Conservation (phyloP, 495 filamentous ascomycete species). For the Xylaria cubensis region DNA sequence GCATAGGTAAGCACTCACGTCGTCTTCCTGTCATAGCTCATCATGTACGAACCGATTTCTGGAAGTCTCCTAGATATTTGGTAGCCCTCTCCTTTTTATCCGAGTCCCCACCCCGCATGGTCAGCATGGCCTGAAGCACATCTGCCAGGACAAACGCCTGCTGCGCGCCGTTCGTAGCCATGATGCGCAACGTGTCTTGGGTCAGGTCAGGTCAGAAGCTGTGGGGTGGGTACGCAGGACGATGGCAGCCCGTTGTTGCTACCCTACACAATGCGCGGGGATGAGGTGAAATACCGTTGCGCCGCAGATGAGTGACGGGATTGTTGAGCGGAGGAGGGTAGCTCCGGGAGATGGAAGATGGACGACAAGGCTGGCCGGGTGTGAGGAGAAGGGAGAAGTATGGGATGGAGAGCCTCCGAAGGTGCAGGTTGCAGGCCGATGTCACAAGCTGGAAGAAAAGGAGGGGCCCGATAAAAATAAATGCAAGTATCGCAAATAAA, state of each 20-base stretch:
- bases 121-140: constrained; percentile 85
- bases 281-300: constrained; percentile 12
- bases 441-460: constrained; percentile 15
- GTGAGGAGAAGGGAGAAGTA: not conserved
- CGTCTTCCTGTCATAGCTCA: not conserved
- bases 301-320: not conserved
- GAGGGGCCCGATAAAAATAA: constrained; percentile 24
- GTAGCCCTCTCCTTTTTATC: constrained; percentile 88
- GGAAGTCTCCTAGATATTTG: constrained; percentile 90
- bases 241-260: constrained; percentile 21
- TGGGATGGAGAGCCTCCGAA: constrained; percentile 12
- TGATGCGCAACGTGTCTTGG: constrained; percentile 45
- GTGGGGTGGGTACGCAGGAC: constrained; percentile 41
- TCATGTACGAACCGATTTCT: constrained; percentile 81
- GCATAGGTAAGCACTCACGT: constrained; percentile 7
- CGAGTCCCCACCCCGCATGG: constrained; percentile 86
- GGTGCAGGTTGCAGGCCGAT: constrained; percentile 12
- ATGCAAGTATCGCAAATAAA: constrained; percentile 13
- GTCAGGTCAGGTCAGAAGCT: constrained; percentile 31
- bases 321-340: not conserved
- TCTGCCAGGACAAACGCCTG: constrained; percentile 73
- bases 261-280: constrained; percentile 26
- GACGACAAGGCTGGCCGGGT: constrained; percentile 13
- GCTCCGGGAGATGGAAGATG: constrained; percentile 2
- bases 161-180: constrained; percentile 72